Base-by-base conservation (phyloP, 2,329 filamentous ascomycete genomes). In the Aspergillus bombycis region DNA sequence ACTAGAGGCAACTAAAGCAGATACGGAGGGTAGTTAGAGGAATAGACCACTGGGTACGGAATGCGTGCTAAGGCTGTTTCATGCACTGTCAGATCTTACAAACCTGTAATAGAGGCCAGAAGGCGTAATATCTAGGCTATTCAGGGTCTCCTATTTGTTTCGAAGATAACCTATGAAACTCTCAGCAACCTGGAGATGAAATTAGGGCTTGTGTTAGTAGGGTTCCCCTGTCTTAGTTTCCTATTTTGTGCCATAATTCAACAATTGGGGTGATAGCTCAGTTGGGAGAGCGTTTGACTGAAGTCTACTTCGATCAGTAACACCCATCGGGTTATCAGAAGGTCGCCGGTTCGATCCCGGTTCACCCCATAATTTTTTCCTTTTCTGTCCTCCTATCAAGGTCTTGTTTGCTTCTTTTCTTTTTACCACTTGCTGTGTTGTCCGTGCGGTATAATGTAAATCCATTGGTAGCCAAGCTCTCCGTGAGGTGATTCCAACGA, bases 261-360 rank as follows among this genome's bases (percentile, higher is more conserved):
- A 14, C 32, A 38, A 28, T 55, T 52, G 52, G 32, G 52, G 32
- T 19, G 52, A 55, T 55, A 28, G 52, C 52, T 30, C 52, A 55
- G 52, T 38, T 55, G 52, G 52, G 52, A 55, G 52, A 30, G 52
- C 52, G 52, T 38, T 8, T 10, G 52, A 55, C 52, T 55, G 52
- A 55, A 55, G 52, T 55, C 38, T 16, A 55, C 52, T 55, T 55
- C 52, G 32, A 55, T 38, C 52, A 38, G 8, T 23, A 38, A 26
- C 28, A 26, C 32, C 19, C 16, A 10, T 11, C 2, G 5, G 30
- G 32, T 38, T 4, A 55, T 55, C 52, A 10, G 5, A 19, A 55
- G 52, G 52, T 55, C 52, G 34, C 32, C 4, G 52, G 52, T 55
- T 55, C 52, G 7, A 55, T 12, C 52, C 52, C 52, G 52, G 52